A percentile compares a stretch with the other conserved stretches of the same genome.
phyloP scores from a whole-genome alignment of 108 stramenopile species.

The Cyclotella cryptica region DNA sequence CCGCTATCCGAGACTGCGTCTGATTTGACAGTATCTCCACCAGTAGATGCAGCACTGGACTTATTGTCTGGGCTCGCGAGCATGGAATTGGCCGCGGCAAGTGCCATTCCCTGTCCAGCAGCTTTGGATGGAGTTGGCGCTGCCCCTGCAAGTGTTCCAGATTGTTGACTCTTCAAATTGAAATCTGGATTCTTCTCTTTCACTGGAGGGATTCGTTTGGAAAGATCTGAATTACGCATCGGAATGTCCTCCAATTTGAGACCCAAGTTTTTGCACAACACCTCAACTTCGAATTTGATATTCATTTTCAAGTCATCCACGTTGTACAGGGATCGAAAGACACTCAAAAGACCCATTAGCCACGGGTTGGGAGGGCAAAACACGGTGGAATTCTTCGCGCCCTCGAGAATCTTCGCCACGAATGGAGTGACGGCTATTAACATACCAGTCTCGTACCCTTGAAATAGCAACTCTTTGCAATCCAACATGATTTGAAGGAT shows the following conservation, averaged over 20 bases:
- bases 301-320: constrained; percentile 99
- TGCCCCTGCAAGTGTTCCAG: constrained; percentile 28
- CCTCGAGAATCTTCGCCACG: constrained; percentile 97
- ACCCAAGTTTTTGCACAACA: constrained; percentile 97
- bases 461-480: constrained; percentile 96
- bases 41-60: constrained; percentile 33
- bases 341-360: constrained; percentile 97
- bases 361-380: constrained; percentile 99
- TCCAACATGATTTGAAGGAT: constrained; percentile 97
- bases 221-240: constrained; percentile 69
- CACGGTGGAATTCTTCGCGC: constrained; percentile 90
- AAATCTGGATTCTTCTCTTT: constrained; percentile 98
- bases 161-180: constrained; percentile 79
- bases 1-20: constrained; percentile 36
- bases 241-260: constrained; percentile 94
- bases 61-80: constrained; percentile 61
- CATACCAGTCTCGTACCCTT: constrained; percentile 98
- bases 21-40: constrained; percentile 53
- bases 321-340: constrained; percentile 93
- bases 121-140: constrained; percentile 43
- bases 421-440: constrained; percentile 99
- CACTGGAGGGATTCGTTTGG: constrained; percentile 79
- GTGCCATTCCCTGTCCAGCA: constrained; percentile 44
- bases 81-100: constrained; percentile 36
- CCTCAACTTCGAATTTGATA: constrained; percentile 99